A percentile compares a stretch with the other conserved stretches of the same genome.
Evolutionary conservation across 2,329 filamentous ascomycete genomes (phyloP).

Genomic region (Tolypocladium ophioglossoides): DNA sequence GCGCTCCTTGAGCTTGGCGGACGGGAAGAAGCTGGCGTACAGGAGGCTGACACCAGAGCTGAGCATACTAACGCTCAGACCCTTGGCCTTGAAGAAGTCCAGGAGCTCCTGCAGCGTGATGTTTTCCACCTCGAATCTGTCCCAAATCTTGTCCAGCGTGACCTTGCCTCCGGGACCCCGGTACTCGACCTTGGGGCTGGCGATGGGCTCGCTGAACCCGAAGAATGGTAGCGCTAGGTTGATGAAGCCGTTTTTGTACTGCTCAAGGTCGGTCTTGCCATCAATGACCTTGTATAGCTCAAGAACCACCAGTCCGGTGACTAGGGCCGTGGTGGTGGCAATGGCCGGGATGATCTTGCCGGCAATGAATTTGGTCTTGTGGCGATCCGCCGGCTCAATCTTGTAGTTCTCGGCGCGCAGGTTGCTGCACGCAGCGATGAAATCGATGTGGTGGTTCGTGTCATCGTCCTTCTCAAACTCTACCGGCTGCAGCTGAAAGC

Average conservation of each 20-base stretch:
- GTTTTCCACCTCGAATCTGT: constrained; percentile 84
- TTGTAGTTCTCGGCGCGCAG: constrained; percentile 96
- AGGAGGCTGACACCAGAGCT: constrained; percentile 94
- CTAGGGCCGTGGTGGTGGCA: constrained; percentile 89
- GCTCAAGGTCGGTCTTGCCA: constrained; percentile 90
- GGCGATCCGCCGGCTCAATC: constrained; percentile 81
- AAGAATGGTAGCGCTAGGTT: constrained; percentile 96
- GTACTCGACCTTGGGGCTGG: constrained; percentile 87
- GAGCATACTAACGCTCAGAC: constrained; percentile 80
- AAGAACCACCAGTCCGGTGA: constrained; percentile 84
- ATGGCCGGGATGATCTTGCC: constrained; percentile 99
- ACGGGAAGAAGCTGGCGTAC: constrained; percentile 86
- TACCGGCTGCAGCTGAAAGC: constrained; percentile 82
- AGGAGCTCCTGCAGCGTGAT: constrained; percentile 79
- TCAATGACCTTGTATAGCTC: constrained; percentile 96
- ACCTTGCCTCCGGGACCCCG: constrained; percentile 68
- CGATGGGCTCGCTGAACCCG: constrained; percentile 94
- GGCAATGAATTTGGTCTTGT: constrained; percentile 99
- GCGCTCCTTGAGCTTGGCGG: constrained; percentile 69
- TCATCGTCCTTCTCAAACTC: constrained; percentile 99
- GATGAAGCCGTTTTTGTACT: constrained; percentile 99
- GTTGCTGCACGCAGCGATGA: constrained; percentile 96
- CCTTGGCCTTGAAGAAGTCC: constrained; percentile 68
- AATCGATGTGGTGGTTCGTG: constrained; percentile 96
- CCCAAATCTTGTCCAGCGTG: constrained; percentile 92